phyloP scores from a whole-genome alignment of 352 stramenopile genomes.

The Blastocystis sp. region DNA sequence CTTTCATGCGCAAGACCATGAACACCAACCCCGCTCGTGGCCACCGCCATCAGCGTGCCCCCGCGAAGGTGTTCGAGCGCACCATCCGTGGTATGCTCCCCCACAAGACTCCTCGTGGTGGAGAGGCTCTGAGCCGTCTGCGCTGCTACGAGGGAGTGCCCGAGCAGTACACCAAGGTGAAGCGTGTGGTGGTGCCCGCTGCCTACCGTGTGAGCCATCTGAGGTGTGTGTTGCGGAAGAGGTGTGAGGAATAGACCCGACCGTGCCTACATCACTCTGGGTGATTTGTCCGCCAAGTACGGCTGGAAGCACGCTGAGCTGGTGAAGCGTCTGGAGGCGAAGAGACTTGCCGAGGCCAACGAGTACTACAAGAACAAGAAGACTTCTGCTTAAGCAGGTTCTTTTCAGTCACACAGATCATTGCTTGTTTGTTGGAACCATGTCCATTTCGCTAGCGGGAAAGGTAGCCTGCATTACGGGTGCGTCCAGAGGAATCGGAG shows the following conservation, averaged over 20 bases:
- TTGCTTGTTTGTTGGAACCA: conserved; percentile 25
- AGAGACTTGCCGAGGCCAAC: conserved; percentile 35
- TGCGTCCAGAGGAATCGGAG: conserved; percentile 28
- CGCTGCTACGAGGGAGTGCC: conserved; percentile 96
- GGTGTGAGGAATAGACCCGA: neutral
- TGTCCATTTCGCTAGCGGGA: neutral
- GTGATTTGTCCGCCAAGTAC: neutral
- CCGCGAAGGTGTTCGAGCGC: conserved; percentile 64
- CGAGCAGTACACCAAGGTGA: conserved; percentile 93
- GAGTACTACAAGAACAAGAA: conserved; percentile 56
- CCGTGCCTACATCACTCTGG: neutral
- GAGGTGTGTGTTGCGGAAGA: neutral
- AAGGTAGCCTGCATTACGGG: conserved; percentile 40
- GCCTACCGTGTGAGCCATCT: conserved; percentile 83
- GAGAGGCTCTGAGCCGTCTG: conserved; percentile 83
- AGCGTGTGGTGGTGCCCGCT: conserved; percentile 91
- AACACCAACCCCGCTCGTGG: conserved; percentile 11
- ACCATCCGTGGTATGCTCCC: conserved; percentile 92
- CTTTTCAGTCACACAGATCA: conserved; percentile 25
- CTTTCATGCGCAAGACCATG: conserved; percentile 8
- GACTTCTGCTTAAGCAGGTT: conserved; percentile 41
- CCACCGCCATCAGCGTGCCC: neutral
- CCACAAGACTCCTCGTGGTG: conserved; percentile 91
- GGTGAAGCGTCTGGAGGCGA: neutral
- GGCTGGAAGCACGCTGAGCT: neutral